Conservation (phyloP, 2,329 filamentous ascomycete species). For the Lecanicillium sp. region DNA sequence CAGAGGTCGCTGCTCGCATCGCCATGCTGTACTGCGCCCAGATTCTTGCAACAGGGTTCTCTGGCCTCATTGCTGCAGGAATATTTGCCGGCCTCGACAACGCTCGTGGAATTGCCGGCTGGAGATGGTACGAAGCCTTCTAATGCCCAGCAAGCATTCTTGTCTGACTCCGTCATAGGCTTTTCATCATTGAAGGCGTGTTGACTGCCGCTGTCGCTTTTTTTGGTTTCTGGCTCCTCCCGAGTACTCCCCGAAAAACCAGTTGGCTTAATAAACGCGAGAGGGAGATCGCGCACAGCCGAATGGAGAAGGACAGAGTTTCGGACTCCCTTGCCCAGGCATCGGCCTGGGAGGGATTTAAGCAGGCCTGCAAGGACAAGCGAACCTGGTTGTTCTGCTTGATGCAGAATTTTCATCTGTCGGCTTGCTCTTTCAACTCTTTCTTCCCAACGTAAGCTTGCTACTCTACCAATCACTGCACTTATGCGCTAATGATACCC, state of each 20-base stretch:
- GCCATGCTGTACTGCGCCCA: conserved; percentile 51
- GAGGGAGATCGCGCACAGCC: conserved; percentile 27
- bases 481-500: conserved; percentile 17
- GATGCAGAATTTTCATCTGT: conserved; percentile 42
- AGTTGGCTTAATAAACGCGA: conserved; percentile 32
- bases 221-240: conserved; percentile 14
- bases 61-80: conserved; percentile 50
- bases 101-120: conserved; percentile 11
- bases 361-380: conserved; percentile 31
- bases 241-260: conserved; percentile 31
- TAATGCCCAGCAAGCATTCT: no score
- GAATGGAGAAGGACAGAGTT: conserved; percentile 20
- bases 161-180: no score
- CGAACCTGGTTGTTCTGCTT: conserved; percentile 36
- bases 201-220: conserved; percentile 18
- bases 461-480: background rate
- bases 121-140: no score
- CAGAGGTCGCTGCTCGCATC: conserved; percentile 56
- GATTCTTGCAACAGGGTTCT: conserved; percentile 59
- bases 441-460: conserved; percentile 17
- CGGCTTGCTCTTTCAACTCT: conserved; percentile 36
- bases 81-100: conserved; percentile 39
- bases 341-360: conserved; percentile 15
- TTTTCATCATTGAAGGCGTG: conserved; percentile 60
- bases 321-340: conserved; percentile 14